A percentile compares a stretch with the other conserved stretches of the same genome.
Evolutionary conservation across 2,329 filamentous ascomycete genomes (phyloP).

Genomic region (Trichoderma sp.): DNA sequence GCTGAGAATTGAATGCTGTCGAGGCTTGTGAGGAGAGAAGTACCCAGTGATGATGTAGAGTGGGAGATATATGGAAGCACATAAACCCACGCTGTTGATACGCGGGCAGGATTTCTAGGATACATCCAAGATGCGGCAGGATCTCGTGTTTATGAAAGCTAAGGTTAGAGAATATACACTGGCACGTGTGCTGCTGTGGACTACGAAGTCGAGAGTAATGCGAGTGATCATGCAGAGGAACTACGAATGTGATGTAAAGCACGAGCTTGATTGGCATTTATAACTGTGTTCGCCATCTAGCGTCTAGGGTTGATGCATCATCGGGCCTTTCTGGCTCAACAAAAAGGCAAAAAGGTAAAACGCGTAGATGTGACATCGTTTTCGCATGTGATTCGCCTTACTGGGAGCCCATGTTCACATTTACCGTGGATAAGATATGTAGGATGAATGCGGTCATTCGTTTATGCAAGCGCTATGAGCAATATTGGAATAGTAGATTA

Average conservation of each 20-base stretch:
- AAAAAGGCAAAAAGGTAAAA: not conserved
- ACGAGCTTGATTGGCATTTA: not conserved
- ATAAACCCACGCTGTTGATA: not conserved
- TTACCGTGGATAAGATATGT: not conserved
- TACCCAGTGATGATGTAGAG: not conserved
- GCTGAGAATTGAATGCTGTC: slow-evolving; percentile 23
- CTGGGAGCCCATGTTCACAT: not conserved
- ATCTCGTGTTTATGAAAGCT: not conserved
- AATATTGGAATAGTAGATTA: not conserved
- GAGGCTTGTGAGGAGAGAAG: not conserved
- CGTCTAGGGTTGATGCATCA: not conserved
- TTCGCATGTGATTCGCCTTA: not conserved
- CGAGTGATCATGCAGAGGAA: not conserved
- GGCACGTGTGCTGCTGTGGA: not conserved
- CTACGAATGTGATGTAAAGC: not conserved
- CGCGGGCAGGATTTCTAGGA: not conserved
- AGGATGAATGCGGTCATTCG: not conserved
- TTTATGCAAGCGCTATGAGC: not conserved
- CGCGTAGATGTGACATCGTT: not conserved
- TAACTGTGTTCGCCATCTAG: not conserved
- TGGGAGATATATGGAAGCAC: not conserved
- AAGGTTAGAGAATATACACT: not conserved
- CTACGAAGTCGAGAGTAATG: not conserved
- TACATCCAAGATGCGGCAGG: not conserved
- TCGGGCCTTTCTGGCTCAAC: not conserved